These are phyloP conservation scores for Senna siamea DNA, from an alignment of 306 rosid species.

Conservation along the genomic window DNA sequence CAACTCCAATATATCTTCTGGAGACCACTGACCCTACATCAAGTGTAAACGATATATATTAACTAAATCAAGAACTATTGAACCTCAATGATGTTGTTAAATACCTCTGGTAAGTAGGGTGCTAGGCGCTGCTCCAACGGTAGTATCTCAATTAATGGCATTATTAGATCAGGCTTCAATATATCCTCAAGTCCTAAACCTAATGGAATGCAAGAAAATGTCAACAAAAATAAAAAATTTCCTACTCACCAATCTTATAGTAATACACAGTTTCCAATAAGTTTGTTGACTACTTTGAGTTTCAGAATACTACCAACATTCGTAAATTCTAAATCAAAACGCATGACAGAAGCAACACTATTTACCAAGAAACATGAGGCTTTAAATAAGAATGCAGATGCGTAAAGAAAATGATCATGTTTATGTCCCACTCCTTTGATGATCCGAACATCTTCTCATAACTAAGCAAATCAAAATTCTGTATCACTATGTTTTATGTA, in stretches of 20 bases:
- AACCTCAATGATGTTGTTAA: constrained; percentile 32
- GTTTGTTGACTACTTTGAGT: constrained; percentile 7
- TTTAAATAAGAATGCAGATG: neutral
- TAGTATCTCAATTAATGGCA: constrained; percentile 84
- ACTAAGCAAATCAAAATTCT: constrained; percentile 5
- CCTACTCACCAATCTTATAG: constrained; percentile 23
- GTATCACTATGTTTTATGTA: constrained; percentile 1
- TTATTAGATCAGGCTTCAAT: constrained; percentile 83
- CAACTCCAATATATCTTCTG: constrained; percentile 84
- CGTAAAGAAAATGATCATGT: neutral
- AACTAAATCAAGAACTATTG: neutral
- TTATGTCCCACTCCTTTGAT: neutral
- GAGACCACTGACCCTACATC: constrained; percentile 84
- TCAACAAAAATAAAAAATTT: constrained; percentile 10
- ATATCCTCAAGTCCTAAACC: constrained; percentile 90
- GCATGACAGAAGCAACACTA: constrained; percentile 9
- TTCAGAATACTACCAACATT: constrained; percentile 2
- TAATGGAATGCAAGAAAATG: constrained; percentile 37
- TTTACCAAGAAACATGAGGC: constrained; percentile 18
- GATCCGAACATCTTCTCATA: constrained; percentile 9
- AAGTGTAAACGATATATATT: neutral
- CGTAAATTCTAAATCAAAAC: constrained; percentile 20
- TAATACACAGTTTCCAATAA: constrained; percentile 11
- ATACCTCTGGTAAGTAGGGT: constrained; percentile 89
- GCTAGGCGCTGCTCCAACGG: constrained; percentile 75